phyloP scores from a whole-genome alignment of 2,329 filamentous ascomycete species.

The Claviceps monticola region DNA sequence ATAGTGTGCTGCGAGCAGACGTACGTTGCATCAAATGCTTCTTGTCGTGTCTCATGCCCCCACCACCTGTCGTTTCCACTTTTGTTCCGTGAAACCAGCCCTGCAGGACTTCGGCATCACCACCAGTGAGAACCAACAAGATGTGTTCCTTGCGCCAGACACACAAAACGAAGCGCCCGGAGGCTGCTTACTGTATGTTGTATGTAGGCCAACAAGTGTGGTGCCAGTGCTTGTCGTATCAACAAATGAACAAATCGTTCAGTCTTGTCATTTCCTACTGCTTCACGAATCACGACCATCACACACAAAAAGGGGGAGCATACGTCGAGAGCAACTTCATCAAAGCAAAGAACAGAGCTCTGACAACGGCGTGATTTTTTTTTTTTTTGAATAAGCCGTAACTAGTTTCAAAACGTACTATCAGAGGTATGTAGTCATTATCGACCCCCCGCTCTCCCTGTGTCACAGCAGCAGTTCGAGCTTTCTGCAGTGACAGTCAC shows the following conservation, averaged over 20 bases:
- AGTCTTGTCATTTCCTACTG: too few relatives aligned
- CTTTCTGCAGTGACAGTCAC: not conserved
- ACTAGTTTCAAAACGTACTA: not conserved
- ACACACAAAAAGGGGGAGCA: not conserved
- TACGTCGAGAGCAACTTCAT: not conserved
- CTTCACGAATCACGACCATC: not conserved
- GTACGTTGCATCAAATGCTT: too few relatives aligned
- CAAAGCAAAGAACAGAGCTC: not conserved
- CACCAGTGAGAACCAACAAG: too few relatives aligned
- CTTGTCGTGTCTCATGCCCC: too few relatives aligned
- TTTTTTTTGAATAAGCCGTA: not conserved
- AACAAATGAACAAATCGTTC: too few relatives aligned
- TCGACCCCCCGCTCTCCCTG: not conserved
- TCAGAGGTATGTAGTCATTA: not conserved
- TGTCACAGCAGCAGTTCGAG: not conserved
- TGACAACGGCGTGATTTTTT: not conserved
- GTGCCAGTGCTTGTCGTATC: too few relatives aligned
- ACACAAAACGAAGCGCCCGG: not conserved
- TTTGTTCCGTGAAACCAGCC: too few relatives aligned
- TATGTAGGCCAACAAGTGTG: too few relatives aligned
- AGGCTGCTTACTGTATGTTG: not conserved
- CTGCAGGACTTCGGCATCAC: too few relatives aligned
- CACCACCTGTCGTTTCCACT: too few relatives aligned
- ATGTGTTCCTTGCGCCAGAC: too few relatives aligned
- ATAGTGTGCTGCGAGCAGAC: too few relatives aligned